Percentiles rank a stretch among this genome's conserved stretches.
These are phyloP conservation scores for Euphorbia peplus DNA, from an alignment of 345 rosid species.

Conservation along the genomic window DNA sequence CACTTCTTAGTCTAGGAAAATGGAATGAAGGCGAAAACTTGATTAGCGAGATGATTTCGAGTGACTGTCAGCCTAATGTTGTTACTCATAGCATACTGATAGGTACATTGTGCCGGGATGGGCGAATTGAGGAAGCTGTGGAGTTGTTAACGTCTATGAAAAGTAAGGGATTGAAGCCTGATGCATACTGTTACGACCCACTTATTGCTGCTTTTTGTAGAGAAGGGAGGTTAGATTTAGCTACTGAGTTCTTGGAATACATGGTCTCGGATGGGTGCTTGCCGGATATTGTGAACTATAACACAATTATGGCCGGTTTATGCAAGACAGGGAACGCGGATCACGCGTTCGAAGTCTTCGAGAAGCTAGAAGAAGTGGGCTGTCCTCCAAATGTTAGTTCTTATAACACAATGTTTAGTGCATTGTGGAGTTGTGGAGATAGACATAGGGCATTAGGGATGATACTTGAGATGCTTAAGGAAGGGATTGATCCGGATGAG, in stretches of 20 bases:
- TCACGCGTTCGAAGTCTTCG: slow-evolving; percentile 71
- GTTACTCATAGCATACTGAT: slow-evolving; percentile 77
- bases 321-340: slow-evolving; percentile 68
- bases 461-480: slow-evolving; percentile 58
- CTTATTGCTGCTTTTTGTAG: slow-evolving; percentile 73
- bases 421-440: slow-evolving; percentile 68
- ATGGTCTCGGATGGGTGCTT: slow-evolving; percentile 82
- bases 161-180: slow-evolving; percentile 60
- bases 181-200: slow-evolving; percentile 78
- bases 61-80: slow-evolving; percentile 56
- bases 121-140: slow-evolving; percentile 57
- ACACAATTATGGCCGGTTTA: slow-evolving; percentile 59
- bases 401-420: slow-evolving; percentile 80
- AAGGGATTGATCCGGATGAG: slow-evolving; percentile 65
- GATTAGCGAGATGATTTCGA: slow-evolving; percentile 52
- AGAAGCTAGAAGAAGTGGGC: slow-evolving; percentile 59
- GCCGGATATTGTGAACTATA: slow-evolving; percentile 82
- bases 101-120: slow-evolving; percentile 58
- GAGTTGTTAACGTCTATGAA: slow-evolving; percentile 52
- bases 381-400: slow-evolving; percentile 77
- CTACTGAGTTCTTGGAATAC: slow-evolving; percentile 59
- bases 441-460: slow-evolving; percentile 52
- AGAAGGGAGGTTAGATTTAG: slow-evolving; percentile 67
- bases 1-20: slow-evolving; percentile 57
- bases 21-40: slow-evolving; percentile 70